A percentile compares a stretch with the other conserved stretches of the same genome.
phyloP scores from a whole-genome alignment of 768 basidiomycete species.

The Postia placenta region DNA sequence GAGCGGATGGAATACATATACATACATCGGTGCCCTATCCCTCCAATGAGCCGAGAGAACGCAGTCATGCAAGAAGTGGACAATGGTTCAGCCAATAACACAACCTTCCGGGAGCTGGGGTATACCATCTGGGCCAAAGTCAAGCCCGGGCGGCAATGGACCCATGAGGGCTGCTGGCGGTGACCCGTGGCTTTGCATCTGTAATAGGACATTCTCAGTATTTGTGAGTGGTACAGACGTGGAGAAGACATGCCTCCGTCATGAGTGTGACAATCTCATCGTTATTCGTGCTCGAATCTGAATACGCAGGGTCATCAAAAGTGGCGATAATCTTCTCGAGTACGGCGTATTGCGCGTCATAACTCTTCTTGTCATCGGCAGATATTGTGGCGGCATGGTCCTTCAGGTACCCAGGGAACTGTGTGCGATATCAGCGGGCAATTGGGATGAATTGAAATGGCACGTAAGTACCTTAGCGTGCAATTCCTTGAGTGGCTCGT shows the following conservation, averaged over 20 bases:
- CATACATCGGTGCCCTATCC: too few relatives aligned
- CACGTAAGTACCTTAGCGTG: slow-evolving; percentile 48
- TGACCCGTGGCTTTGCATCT: slow-evolving; percentile 78
- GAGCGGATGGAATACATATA: too few relatives aligned
- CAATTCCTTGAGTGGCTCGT: slow-evolving; percentile 82
- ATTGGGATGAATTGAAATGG: neutral
- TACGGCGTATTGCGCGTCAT: slow-evolving; percentile 50
- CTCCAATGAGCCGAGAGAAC: too few relatives aligned
- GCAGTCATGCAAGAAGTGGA: too few relatives aligned
- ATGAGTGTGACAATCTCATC: slow-evolving; percentile 60
- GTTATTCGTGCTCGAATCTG: slow-evolving; percentile 44
- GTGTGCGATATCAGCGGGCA: neutral
- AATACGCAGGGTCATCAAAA: slow-evolving; percentile 59
- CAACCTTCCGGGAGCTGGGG: slow-evolving; percentile 40
- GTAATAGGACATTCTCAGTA: neutral
- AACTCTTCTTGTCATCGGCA: slow-evolving; percentile 55
- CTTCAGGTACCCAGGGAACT: slow-evolving; percentile 77
- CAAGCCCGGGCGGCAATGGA: slow-evolving; percentile 66
- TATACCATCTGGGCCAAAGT: slow-evolving; percentile 47
- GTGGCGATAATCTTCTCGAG: slow-evolving; percentile 54
- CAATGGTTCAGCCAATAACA: slow-evolving; percentile 19
- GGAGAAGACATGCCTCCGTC: slow-evolving; percentile 49
- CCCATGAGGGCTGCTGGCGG: slow-evolving; percentile 85
- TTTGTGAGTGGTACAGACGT: neutral
- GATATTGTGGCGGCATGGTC: slow-evolving; percentile 49